Conservation (phyloP, 164 flowering plant genomes). For the Macadamia tetraphylla region DNA sequence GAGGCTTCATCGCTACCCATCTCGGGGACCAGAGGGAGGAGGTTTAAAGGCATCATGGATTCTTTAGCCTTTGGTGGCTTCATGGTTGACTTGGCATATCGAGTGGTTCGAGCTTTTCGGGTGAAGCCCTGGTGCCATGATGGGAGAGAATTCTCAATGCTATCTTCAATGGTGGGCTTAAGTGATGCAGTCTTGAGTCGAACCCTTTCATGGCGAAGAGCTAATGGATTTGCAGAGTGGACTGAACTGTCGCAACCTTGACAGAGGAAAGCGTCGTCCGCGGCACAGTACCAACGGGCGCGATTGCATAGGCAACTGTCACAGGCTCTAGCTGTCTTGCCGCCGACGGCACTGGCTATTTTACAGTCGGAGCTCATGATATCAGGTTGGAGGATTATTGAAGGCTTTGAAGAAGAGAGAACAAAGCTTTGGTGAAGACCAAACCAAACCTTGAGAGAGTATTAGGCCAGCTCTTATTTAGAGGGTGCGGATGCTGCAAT, state of each 20-base stretch:
- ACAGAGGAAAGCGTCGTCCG: slow-evolving; percentile 91
- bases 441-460: slow-evolving; percentile 2
- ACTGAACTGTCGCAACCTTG: slow-evolving; percentile 70
- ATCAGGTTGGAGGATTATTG: not conserved
- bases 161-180: slow-evolving; percentile 4
- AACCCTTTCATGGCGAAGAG: slow-evolving; percentile 72
- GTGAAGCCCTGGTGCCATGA: slow-evolving; percentile 72
- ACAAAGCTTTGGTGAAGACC: not conserved
- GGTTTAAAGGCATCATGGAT: slow-evolving; percentile 9
- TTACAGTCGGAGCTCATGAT: slow-evolving; percentile 33
- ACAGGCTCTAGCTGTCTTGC: slow-evolving; percentile 74
- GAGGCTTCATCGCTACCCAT: slow-evolving; percentile 38
- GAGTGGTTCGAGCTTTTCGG: slow-evolving; percentile 68
- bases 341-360: slow-evolving; percentile 62
- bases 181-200: slow-evolving; percentile 56
- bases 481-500: slow-evolving; percentile 7
- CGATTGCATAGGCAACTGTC: slow-evolving; percentile 62
- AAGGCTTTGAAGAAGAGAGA: not conserved
- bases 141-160: slow-evolving; percentile 21
- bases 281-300: slow-evolving; percentile 86
- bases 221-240: slow-evolving; percentile 77
- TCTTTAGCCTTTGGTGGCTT: slow-evolving; percentile 12
- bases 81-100: slow-evolving; percentile 27
- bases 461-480: slow-evolving; percentile 5
- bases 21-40: slow-evolving; percentile 57